Conservation (phyloP, 805 yeast genomes). For the Teunomyces tritomae region DNA sequence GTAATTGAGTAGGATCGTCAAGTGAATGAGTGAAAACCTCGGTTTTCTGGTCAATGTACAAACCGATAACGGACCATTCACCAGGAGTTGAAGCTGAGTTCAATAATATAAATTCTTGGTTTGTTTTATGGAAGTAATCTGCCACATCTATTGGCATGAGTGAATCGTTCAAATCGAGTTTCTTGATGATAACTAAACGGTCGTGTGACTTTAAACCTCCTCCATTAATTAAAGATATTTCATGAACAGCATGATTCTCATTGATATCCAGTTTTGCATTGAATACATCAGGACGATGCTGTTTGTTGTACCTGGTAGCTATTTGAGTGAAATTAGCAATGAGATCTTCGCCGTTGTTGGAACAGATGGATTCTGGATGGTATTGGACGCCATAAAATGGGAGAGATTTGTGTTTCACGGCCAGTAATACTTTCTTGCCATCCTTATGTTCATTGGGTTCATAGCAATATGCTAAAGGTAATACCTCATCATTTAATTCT, state of each 20-base stretch:
- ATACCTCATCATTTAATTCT: slow-evolving; percentile 30
- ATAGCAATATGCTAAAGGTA: slow-evolving; percentile 62
- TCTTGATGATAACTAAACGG: slow-evolving; percentile 3
- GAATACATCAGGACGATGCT: slow-evolving; percentile 13
- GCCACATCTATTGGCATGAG: slow-evolving; percentile 48
- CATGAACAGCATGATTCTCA: slow-evolving; percentile 21
- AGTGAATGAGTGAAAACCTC: slow-evolving; percentile 62
- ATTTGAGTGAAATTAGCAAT: slow-evolving; percentile 60
- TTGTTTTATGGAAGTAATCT: slow-evolving; percentile 36
- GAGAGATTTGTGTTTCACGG: slow-evolving; percentile 53
- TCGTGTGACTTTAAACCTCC: slow-evolving; percentile 7
- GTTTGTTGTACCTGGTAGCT: slow-evolving; percentile 36
- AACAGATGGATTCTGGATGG: slow-evolving; percentile 94
- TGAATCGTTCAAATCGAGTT: slow-evolving; percentile 6
- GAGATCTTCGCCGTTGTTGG: slow-evolving; percentile 59
- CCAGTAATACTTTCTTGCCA: slow-evolving; percentile 60
- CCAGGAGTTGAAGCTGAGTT: slow-evolving; percentile 87
- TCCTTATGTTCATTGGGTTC: slow-evolving; percentile 32
- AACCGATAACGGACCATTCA: slow-evolving; percentile 80
- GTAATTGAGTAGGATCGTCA: slow-evolving; percentile 29
- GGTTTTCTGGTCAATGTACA: slow-evolving; percentile 48
- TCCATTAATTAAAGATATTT: slow-evolving; percentile 14
- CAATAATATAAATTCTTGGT: slow-evolving; percentile 55
- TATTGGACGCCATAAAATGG: slow-evolving; percentile 96
- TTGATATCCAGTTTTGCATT: neutral